phyloP scores from a whole-genome alignment of 768 basidiomycete species.

The Leccinum incarnatum region DNA sequence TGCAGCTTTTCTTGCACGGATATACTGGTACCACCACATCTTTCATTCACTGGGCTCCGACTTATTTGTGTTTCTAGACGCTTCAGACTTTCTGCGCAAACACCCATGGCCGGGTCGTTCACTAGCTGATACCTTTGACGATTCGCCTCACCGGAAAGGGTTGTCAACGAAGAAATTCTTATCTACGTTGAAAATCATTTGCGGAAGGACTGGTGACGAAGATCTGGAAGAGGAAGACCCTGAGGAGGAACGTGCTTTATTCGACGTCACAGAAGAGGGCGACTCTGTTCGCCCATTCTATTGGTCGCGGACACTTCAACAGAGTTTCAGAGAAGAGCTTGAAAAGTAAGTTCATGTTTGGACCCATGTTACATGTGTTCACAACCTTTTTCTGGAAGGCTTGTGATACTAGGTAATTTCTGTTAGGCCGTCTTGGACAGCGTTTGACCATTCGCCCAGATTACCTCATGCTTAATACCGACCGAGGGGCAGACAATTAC shows the following conservation, averaged over 20 bases:
- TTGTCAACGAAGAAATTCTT: conserved; percentile 65
- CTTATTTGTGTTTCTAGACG: conserved; percentile 47
- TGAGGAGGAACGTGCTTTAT: conserved; percentile 70
- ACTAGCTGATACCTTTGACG: conserved; percentile 83
- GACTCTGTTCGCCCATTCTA: conserved; percentile 65
- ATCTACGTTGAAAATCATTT: conserved; percentile 71
- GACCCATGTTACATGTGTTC: conserved; percentile 6
- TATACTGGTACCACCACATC: conserved; percentile 53
- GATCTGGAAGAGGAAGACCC: conserved; percentile 74
- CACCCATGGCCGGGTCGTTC: conserved; percentile 88
- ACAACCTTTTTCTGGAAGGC: conserved; percentile 39
- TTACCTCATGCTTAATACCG: conserved; percentile 91
- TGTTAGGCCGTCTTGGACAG: neutral
- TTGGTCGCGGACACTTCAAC: conserved; percentile 77
- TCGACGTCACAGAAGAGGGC: conserved; percentile 59
- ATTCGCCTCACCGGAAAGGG: conserved; percentile 74
- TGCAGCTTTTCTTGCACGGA: conserved; percentile 87
- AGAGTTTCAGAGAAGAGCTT: conserved; percentile 82
- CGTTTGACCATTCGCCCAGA: conserved; percentile 41
- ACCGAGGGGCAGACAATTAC: conserved; percentile 82
- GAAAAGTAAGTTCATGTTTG: conserved; percentile 61
- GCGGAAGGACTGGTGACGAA: conserved; percentile 76
- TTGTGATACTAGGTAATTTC: conserved; percentile 72
- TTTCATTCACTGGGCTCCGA: neutral
- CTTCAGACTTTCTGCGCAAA: conserved; percentile 81